These are phyloP conservation scores for Citrus mangshanensis DNA, from an alignment of 345 rosid genomes.

Conservation along the genomic window DNA sequence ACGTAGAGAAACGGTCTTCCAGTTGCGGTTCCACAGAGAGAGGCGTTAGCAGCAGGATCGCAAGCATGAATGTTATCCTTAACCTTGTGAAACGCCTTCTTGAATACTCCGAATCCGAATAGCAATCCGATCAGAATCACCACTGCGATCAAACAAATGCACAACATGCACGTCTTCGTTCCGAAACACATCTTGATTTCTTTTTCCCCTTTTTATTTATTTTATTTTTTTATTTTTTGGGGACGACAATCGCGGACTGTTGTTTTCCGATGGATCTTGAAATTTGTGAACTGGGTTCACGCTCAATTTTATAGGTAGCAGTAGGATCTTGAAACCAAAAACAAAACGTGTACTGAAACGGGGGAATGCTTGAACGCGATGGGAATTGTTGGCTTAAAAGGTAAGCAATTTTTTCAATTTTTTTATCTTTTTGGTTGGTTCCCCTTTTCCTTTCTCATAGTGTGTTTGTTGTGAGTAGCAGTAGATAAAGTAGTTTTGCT, in stretches of 20 bases:
- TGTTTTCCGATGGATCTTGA: not conserved
- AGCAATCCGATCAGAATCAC: constrained; percentile 62
- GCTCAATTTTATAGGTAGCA: not conserved
- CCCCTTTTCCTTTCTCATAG: too few relatives aligned
- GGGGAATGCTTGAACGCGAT: constrained; percentile 13
- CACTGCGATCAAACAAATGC: constrained; percentile 67
- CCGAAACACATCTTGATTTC: constrained; percentile 67
- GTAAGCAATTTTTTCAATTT: not conserved
- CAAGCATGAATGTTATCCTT: constrained; percentile 52
- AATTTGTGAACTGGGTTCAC: not conserved
- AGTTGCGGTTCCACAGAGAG: constrained; percentile 5
- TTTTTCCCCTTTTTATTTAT: not conserved
- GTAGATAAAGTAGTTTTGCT: not conserved
- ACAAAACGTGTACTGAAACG: not conserved
- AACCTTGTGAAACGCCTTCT: constrained; percentile 73
- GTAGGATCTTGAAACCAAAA: not conserved
- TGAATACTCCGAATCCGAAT: constrained; percentile 86
- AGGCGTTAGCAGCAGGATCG: constrained; percentile 20
- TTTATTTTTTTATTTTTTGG: too few relatives aligned
- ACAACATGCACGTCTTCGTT: constrained; percentile 59
- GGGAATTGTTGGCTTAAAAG: constrained; percentile 12
- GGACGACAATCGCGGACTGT: not conserved
- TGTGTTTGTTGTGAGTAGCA: too few relatives aligned
- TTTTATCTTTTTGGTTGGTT: too few relatives aligned
- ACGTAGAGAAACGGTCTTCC: constrained; percentile 52